Evolutionary conservation across 805 yeast genomes (phyloP).

Genomic region (Hermanozyma aechmeae): DNA sequence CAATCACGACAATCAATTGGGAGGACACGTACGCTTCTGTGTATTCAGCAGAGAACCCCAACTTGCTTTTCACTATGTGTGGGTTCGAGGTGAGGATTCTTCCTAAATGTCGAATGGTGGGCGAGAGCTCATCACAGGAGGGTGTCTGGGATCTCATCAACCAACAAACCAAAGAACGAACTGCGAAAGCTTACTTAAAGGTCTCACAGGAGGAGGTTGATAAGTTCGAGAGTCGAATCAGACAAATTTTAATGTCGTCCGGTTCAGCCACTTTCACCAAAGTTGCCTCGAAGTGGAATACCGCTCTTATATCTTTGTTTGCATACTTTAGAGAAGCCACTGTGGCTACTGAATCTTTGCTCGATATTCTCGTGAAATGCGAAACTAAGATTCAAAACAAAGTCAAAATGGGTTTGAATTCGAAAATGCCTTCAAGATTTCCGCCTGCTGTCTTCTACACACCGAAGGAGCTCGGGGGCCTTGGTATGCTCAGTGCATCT

Average conservation of each 20-base stretch:
- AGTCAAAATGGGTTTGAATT: conserved; percentile 89
- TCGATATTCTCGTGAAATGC: conserved; percentile 78
- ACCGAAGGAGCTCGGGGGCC: conserved; percentile 94
- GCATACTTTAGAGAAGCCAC: conserved; percentile 92
- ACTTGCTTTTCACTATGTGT: conserved; percentile 79
- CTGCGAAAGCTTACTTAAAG: conserved; percentile 79
- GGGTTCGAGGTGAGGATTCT: conserved; percentile 90
- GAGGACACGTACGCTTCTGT: conserved; percentile 76
- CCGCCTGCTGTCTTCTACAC: conserved; percentile 99
- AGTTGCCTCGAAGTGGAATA: conserved; percentile 93
- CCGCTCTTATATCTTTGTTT: conserved; percentile 76
- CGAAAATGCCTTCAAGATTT: conserved; percentile 97
- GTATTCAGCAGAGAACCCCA: conserved; percentile 85
- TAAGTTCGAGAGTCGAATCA: conserved; percentile 69
- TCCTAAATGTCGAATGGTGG: conserved; percentile 59
- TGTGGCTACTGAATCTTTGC: conserved; percentile 64
- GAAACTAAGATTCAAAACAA: conserved; percentile 92
- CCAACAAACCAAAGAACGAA: conserved; percentile 65
- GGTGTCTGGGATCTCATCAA: conserved; percentile 88
- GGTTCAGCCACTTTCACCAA: conserved; percentile 94
- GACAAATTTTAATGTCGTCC: conserved; percentile 88
- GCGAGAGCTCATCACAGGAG: conserved; percentile 50
- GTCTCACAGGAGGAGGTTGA: conserved; percentile 77
- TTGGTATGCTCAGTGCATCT: conserved; percentile 96
- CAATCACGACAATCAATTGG: conserved; percentile 71